These are phyloP conservation scores for Fusarium oligoseptatum DNA, from an alignment of 2,329 filamentous ascomycete species.

Conservation along the genomic window DNA sequence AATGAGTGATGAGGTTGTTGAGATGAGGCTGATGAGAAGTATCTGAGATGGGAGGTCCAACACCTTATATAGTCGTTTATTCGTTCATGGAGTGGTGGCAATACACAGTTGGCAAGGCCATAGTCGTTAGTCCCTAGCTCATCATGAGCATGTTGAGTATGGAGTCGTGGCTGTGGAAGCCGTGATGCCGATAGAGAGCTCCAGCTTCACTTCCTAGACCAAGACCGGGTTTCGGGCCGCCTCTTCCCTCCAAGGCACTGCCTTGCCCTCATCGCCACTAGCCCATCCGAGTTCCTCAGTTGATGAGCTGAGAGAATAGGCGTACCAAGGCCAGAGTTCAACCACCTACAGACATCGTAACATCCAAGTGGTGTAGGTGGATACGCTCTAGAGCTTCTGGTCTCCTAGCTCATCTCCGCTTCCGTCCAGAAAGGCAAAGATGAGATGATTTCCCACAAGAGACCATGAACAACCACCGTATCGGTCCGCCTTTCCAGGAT, in stretches of 20 bases:
- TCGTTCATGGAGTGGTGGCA: not conserved
- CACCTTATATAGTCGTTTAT: conserved; percentile 33
- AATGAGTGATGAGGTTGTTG: conserved; percentile 25
- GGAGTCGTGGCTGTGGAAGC: conserved; percentile 18
- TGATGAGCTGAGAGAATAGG: conserved; percentile 12
- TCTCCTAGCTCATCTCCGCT: conserved; percentile 18
- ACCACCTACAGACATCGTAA: conserved; percentile 9
- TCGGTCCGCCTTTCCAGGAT: conserved; percentile 38
- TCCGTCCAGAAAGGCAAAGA: conserved; percentile 18
- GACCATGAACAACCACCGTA: conserved; percentile 1
- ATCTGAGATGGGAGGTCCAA: conserved; percentile 14
- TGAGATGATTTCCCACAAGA: conserved; percentile 6
- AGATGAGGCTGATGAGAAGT: conserved; percentile 24
- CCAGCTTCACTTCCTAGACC: conserved; percentile 13
- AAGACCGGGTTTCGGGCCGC: conserved; percentile 34
- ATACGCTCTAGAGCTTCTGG: conserved; percentile 1
- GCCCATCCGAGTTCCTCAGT: conserved; percentile 4
- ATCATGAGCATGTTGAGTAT: not conserved
- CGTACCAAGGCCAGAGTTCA: conserved; percentile 7
- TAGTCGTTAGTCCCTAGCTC: not conserved
- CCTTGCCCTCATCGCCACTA: not conserved
- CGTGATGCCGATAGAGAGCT: conserved; percentile 21
- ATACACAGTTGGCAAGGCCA: conserved; percentile 5
- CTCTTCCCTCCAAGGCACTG: conserved; percentile 17
- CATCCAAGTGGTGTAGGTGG: conserved; percentile 10